Evolutionary conservation across 257 asterid genomes (phyloP), one percentile per base, ranked within the genome.

Genomic region (Handroanthus guayacan): DNA sequence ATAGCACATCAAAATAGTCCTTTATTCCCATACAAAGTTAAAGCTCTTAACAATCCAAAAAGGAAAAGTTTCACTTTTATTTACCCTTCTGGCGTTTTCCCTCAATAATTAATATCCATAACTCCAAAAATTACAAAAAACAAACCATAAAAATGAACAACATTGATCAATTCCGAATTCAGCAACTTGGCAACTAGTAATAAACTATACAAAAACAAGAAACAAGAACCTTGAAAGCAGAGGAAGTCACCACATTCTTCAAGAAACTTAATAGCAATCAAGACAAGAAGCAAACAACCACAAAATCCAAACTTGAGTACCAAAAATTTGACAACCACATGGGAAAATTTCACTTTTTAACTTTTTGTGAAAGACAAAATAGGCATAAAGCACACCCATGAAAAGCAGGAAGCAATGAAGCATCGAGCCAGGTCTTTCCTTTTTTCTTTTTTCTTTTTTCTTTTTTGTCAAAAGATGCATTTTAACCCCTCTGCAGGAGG

Each of bases 11-110:
- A 71, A 34, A 68, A 57, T 57, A 36, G 64, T 41, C 64, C 64
- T 68, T 72, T 47, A 13, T 44, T 45, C 76, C 69, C 38, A 7
- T 55, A 17, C 18, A 71, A 76, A 79, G 81, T n/a, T 47, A 79
- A 63, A 72, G 75, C 61, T 71, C 14, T 25, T 41, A 38, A 67
- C 67, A 16, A 3, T 64, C 75, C 74, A 71, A 65, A 82, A 20
- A 50, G 58, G 58, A 76, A 67, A 45, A 57, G 44, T 52, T 73
- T 34, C 77, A 52, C 55, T 56, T 45, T 11, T 67, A 52, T 65
- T 64, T 17, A 17, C 73, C 61, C 77, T 61, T 73, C 62, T 48
- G 38, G 50, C 60, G 6, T 47, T 64, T 54, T 48, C 47, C 64
- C 78, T 69, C 70, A 60, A 66, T n/a, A 70, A 39, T 51, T 64